phyloP scores from a whole-genome alignment of 768 basidiomycete species.

The Boletus speciosus region DNA sequence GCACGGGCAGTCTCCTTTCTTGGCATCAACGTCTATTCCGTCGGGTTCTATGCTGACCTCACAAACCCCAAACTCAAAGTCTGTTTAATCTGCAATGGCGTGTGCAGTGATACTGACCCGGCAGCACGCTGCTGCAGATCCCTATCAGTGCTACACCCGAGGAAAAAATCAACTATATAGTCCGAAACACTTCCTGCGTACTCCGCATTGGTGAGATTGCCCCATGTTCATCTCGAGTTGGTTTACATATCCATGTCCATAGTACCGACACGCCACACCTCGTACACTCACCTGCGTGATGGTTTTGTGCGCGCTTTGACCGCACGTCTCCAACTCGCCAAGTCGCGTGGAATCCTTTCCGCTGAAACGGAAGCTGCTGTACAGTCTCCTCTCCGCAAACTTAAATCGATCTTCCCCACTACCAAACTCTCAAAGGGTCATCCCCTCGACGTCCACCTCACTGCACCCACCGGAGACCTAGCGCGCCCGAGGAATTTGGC shows the following conservation, averaged over 20 bases:
- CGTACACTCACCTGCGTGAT: constrained; percentile 76
- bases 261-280: constrained; percentile 82
- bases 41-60: constrained; percentile 87
- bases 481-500: constrained; percentile 52
- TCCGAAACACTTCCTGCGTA: constrained; percentile 65
- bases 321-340: constrained; percentile 50
- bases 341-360: constrained; percentile 50
- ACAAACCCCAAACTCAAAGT: constrained; percentile 61
- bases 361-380: constrained; percentile 55
- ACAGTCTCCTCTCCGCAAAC: constrained; percentile 62
- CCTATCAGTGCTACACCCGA: constrained; percentile 53
- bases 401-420: constrained; percentile 76
- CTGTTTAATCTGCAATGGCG: constrained; percentile 7
- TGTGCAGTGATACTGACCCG: neutral
- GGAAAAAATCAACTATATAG: constrained; percentile 67
- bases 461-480: constrained; percentile 46
- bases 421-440: constrained; percentile 62
- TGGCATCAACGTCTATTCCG: constrained; percentile 82
- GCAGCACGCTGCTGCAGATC: constrained; percentile 39
- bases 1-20: constrained; percentile 89
- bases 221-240: neutral
- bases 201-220: constrained; percentile 64
- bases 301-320: constrained; percentile 77
- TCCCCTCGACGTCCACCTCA: constrained; percentile 66
- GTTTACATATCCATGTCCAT: neutral